Conservation (phyloP, 176 grass and related monocot genomes). For the Cenchrus purpureus region DNA sequence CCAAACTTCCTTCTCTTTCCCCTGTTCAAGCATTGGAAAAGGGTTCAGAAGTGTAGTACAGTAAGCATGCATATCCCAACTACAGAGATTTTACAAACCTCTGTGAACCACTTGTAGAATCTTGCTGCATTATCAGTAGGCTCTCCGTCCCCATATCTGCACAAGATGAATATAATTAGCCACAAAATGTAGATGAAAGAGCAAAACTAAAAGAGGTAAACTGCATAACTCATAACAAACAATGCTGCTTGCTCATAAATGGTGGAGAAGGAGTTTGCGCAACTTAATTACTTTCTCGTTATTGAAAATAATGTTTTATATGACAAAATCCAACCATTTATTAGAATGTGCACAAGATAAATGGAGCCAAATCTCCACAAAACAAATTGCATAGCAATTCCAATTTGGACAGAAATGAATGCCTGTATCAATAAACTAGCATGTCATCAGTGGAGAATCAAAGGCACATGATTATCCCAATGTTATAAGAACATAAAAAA, state of each 20-base stretch:
- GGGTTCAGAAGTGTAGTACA: constrained; percentile 10
- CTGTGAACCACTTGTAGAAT: constrained; percentile 97
- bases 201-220: not conserved
- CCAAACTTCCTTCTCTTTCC: constrained; percentile 71
- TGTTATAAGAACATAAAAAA: not conserved
- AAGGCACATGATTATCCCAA: not conserved
- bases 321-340: not conserved
- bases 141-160: constrained; percentile 90
- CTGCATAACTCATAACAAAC: not conserved
- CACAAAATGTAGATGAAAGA: not conserved
- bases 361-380: not conserved
- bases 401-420: not conserved
- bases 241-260: not conserved
- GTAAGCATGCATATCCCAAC: not conserved
- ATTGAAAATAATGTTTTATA: not conserved
- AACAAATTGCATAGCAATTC: not conserved
- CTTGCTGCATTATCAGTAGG: constrained; percentile 95
- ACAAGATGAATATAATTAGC: constrained; percentile 16
- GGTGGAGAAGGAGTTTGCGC: not conserved
- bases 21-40: constrained; percentile 50
- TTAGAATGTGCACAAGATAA: constrained; percentile 4
- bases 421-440: not conserved
- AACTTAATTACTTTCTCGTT: not conserved
- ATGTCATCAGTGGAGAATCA: not conserved
- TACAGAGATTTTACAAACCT: constrained; percentile 51